Base-by-base conservation (phyloP, 148 eudicot species). In the Spergularia marina region DNA sequence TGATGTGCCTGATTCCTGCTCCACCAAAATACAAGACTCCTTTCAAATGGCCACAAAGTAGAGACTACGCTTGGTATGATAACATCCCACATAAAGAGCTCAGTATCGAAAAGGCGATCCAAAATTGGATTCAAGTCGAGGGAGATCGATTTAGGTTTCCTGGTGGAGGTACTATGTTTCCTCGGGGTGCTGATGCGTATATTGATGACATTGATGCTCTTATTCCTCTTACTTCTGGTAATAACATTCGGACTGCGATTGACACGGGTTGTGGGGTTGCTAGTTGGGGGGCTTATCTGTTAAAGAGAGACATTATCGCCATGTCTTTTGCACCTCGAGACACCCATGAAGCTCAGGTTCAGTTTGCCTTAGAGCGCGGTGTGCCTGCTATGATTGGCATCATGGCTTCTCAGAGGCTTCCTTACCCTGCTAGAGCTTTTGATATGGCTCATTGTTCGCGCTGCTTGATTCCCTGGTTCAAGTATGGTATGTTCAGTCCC, bases 261-360 rank as follows among this genome's bases (percentile, higher is more conserved):
- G 98, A 92, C 76, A 95, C 98, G 2, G 98, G 98, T 30, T 95
- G 98, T 56, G 98, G 98, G 76, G 98, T 94, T 78, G 98, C 98
- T 12, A 94, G 98, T 77, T 94, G 90, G 89, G 98, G 98, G 10
- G 98, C 97, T 44, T 94, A 91, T 81, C 73, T 94, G 74, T 76
- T 94, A 20, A 91, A 94, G 78, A 86, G 93, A 83, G 87, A 91
- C 84, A 88, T 94, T 57, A 66, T 90, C 36, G 80, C 96, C 10
- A 91, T 94, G 97, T 91, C 97, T 61, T 90, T 94, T 85, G 98
- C 98, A 61, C 98, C 98, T 49, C 85, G 93, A 74, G 98, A 94
- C 69, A 90, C 97, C 68, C 98, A 94, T 60, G 98, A 94, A 87
- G 98, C 98, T 14, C 98, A 94, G 71, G 97, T 94, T 75, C 86